Evolutionary conservation across 2,329 filamentous ascomycete species (phyloP), one percentile per base, ranked within the genome.

Genomic region (Phyllosticta capitalensis): DNA sequence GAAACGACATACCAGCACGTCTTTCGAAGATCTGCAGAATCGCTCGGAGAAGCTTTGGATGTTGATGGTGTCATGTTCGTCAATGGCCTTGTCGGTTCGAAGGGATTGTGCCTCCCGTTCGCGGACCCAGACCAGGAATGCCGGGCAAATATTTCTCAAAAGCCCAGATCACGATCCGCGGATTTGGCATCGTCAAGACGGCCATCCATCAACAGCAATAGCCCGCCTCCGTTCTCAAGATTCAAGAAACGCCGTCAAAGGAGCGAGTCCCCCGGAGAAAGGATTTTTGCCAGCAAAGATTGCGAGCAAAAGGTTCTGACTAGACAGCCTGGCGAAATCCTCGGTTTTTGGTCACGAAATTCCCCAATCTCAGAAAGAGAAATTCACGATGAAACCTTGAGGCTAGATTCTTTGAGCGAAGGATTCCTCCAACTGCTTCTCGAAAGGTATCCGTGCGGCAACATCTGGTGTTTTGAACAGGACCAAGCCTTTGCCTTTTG

Each of bases 21-120:
- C 0, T 66, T 66, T 53, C 54, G 58, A 52, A 62, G 61, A 28
- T 63, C 64, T 9, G 63, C 64, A 0, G 20, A 61, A 45, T 63
- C 60, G 49, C 50, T 66, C 22, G 61, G 58, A 20, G 33, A 49
- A 50, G 63, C 61, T 9, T 45, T 65, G 10, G 24, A 63, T n/a
- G 56, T 59, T 9, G 56, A 59, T 28, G 56, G 56, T 28, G 56
- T 59, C 33, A 20, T 59, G 38, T 65, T 66, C 38, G 21, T 60
- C 10, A 64, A 65, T 52, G 64, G 65, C 17, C 51, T 65, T 6
- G 56, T 64, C 24, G 64, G 63, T 1, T 63, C 57, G 12, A 63
- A 66, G 48, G 64, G 65, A 7, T 59, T 54, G 5, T 38, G 56
- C 5, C 60, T 63, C 22, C 61, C 63, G 22, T 55, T 59, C 28